These are phyloP conservation scores for Jacaranda mimosifolia DNA, from an alignment of 257 asterid genomes.

Conservation along the genomic window DNA sequence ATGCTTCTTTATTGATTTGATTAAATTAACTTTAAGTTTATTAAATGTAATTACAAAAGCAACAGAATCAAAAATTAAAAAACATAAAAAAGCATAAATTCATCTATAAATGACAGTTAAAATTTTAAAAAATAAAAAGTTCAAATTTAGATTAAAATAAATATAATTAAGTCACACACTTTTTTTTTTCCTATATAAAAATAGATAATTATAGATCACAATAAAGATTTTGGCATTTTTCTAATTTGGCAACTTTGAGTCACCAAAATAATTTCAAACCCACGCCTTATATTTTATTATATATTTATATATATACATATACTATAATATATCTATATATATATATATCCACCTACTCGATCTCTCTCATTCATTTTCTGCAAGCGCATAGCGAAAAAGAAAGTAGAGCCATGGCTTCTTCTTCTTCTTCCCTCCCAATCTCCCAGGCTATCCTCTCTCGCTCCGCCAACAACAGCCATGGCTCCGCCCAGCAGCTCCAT, in stretches of 20 bases:
- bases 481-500: constrained; percentile 49
- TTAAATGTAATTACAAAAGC: no score
- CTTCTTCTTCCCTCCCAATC: constrained; percentile 86
- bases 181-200: no score
- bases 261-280: constrained; percentile 25
- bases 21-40: no score
- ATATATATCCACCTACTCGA: not conserved
- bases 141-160: no score
- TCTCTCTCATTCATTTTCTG: constrained; percentile 31
- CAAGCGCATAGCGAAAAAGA: constrained; percentile 9
- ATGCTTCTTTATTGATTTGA: no score
- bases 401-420: constrained; percentile 75
- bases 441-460: constrained; percentile 89
- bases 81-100: no score
- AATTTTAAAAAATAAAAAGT: no score
- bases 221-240: constrained; percentile 18
- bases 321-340: no score
- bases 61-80: no score
- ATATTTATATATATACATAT: constrained; percentile 26
- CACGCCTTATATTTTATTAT: constrained; percentile 39
- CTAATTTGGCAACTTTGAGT: constrained; percentile 13
- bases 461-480: constrained; percentile 70
- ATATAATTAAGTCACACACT: no score
- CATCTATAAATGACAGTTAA: no score
- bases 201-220: not conserved